Conservation (phyloP, 805 yeast species). For the Candida silvicultrix region DNA sequence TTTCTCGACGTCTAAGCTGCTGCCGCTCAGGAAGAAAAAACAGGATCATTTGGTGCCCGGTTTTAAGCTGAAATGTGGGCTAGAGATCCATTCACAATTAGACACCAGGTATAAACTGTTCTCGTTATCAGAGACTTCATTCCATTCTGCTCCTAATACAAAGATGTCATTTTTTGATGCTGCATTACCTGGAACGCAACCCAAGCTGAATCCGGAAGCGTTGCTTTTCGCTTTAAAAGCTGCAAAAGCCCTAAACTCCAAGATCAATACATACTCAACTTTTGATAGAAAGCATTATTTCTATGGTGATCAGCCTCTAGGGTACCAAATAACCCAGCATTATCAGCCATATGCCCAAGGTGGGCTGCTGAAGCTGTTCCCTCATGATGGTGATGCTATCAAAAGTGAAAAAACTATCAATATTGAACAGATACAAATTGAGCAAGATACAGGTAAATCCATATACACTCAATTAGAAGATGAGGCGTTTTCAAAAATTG, state of each 20-base stretch:
- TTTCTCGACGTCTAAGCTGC: too few relatives aligned
- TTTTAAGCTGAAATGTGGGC: slow-evolving; percentile 64
- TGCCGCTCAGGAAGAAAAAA: too few relatives aligned
- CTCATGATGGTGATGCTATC: slow-evolving; percentile 44
- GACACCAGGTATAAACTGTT: slow-evolving; percentile 71
- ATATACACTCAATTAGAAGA: slow-evolving; percentile 36
- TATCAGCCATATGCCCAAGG: slow-evolving; percentile 69
- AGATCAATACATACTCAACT: slow-evolving; percentile 47
- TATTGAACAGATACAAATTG: slow-evolving; percentile 81
- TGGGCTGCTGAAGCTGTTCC: slow-evolving; percentile 49
- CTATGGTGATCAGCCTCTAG: slow-evolving; percentile 93
- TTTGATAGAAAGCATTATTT: slow-evolving; percentile 96
- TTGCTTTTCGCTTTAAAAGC: slow-evolving; percentile 64
- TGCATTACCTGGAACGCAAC: slow-evolving; percentile 91
- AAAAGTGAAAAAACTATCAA: slow-evolving; percentile 39
- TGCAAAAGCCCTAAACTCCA: slow-evolving; percentile 61
- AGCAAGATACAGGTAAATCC: slow-evolving; percentile 91
- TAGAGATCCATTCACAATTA: slow-evolving; percentile 91
- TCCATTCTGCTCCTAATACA: slow-evolving; percentile 56
- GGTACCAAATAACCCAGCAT: slow-evolving; percentile 93
- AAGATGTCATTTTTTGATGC: slow-evolving; percentile 74
- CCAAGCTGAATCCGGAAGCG: slow-evolving; percentile 70
- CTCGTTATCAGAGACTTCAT: slow-evolving; percentile 48
- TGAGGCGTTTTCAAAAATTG: slow-evolving; percentile 45
- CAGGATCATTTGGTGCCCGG: slow-evolving; percentile 7